Conservation (phyloP, 192 early-diverging fungal genomes). For the Geranomyces michiganensis region DNA sequence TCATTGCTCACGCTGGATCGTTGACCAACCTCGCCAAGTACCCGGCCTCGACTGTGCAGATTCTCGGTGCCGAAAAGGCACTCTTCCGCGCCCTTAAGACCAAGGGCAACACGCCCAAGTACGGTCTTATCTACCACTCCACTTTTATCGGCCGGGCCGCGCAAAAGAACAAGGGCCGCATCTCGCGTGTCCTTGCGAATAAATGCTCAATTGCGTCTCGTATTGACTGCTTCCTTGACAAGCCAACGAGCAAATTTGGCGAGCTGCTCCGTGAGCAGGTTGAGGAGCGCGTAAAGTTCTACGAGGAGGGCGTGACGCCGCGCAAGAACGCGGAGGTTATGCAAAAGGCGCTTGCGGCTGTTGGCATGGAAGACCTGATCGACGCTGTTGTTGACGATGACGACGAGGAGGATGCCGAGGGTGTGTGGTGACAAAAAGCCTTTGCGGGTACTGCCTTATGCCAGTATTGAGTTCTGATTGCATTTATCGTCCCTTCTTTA, state of each 20-base stretch:
- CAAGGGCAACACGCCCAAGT: conserved; percentile 97
- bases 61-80: conserved; percentile 99
- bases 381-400: conserved; percentile 66
- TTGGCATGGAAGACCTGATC: conserved; percentile 55
- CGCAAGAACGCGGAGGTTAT: conserved; percentile 94
- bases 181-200: conserved; percentile 98
- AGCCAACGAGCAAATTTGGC: conserved; percentile 87
- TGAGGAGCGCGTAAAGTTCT: conserved; percentile 94
- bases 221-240: conserved; percentile 92
- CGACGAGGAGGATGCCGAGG: conserved; percentile 44
- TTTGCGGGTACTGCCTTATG: conserved; percentile 20
- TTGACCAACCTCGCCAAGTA: conserved; percentile 97
- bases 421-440: conserved; percentile 22
- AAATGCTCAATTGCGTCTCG: conserved; percentile 96
- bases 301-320: conserved; percentile 85
- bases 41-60: conserved; percentile 98
- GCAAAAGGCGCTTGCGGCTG: conserved; percentile 70
- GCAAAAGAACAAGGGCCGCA: conserved; percentile 97
- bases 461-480: background rate
- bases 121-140: conserved; percentile 98
- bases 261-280: conserved; percentile 92
- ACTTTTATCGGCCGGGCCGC: conserved; percentile 97
- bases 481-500: background rate
- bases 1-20: conserved; percentile 96
- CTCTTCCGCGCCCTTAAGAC: conserved; percentile 98